A percentile compares a stretch with the other conserved stretches of the same genome.
These are phyloP conservation scores for Diaporthe australafricana DNA, from an alignment of 2,329 filamentous ascomycete species.

Conservation along the genomic window DNA sequence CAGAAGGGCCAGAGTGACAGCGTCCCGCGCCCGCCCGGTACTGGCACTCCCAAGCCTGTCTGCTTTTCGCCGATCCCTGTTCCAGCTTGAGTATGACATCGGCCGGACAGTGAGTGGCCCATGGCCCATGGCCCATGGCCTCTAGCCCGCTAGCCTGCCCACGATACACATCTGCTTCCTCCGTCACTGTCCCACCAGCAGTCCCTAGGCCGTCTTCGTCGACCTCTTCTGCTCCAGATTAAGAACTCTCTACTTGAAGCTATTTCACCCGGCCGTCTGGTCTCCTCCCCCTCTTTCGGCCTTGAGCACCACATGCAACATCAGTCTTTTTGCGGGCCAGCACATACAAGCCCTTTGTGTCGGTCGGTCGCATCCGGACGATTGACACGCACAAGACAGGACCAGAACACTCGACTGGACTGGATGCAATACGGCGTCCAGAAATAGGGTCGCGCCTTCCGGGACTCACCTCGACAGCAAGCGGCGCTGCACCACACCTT, in stretches of 20 bases:
- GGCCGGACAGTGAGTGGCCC: not conserved
- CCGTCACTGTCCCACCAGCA: slow-evolving; percentile 1
- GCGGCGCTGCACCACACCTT: not conserved
- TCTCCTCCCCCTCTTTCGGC: not conserved
- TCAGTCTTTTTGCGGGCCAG: slow-evolving; percentile 4
- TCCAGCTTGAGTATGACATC: slow-evolving; percentile 33
- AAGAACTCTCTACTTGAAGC: not conserved
- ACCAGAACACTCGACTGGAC: not conserved
- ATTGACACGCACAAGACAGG: not conserved
- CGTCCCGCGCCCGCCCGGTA: not conserved
- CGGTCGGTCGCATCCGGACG: slow-evolving; percentile 19
- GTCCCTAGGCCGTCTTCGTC: not conserved
- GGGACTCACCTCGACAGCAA: not conserved
- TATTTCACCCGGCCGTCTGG: no score
- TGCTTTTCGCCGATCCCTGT: slow-evolving; percentile 10
- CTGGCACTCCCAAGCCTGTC: slow-evolving; percentile 1
- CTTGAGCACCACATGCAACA: not conserved
- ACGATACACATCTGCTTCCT: slow-evolving; percentile 14
- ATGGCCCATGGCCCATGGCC: not conserved
- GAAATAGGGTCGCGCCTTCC: slow-evolving; percentile 5
- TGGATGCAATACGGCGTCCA: not conserved
- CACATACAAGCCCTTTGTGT: slow-evolving; percentile 23
- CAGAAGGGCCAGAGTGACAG: slow-evolving; percentile 18
- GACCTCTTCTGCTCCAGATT: not conserved
- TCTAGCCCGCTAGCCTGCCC: slow-evolving; percentile 4